phyloP scores from a whole-genome alignment of 2,329 filamentous ascomycete genomes.

The Fusarium clavum region DNA sequence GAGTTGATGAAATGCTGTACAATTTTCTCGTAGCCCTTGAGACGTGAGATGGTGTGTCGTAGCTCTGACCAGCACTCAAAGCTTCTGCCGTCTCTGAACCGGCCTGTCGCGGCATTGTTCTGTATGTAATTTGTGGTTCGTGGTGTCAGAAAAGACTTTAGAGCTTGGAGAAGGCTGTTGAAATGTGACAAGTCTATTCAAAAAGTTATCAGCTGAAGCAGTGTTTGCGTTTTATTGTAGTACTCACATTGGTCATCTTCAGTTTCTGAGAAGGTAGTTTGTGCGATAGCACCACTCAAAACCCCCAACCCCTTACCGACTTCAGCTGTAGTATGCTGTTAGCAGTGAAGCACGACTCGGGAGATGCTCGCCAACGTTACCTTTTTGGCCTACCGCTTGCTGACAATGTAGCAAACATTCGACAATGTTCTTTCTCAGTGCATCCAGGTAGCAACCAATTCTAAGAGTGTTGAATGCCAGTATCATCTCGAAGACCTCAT shows the following conservation, averaged over 20 bases:
- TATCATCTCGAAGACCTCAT: constrained; percentile 23
- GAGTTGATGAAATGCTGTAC: constrained; percentile 37
- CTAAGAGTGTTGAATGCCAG: constrained; percentile 38
- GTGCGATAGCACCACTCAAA: neutral
- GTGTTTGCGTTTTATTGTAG: accelerated
- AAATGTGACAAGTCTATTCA: constrained; percentile 21
- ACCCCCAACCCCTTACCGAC: neutral
- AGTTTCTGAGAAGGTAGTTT: neutral
- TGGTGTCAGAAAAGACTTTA: constrained; percentile 12
- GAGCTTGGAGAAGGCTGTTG: neutral
- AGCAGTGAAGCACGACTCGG: neutral
- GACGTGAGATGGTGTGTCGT: constrained; percentile 44
- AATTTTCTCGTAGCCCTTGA: constrained; percentile 40
- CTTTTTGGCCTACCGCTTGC: neutral
- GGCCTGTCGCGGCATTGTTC: constrained; percentile 13
- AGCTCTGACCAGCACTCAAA: constrained; percentile 48
- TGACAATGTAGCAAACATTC: constrained; percentile 31
- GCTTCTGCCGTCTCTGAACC: constrained; percentile 27
- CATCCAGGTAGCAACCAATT: constrained; percentile 31
- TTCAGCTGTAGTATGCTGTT: neutral
- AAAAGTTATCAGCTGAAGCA: neutral
- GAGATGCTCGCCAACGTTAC: neutral
- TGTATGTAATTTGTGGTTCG: constrained; percentile 12
- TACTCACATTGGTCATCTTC: neutral
- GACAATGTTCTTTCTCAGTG: constrained; percentile 1